phyloP scores from a whole-genome alignment of 192 early-diverging fungal genomes.

The Coemansia sp. region DNA sequence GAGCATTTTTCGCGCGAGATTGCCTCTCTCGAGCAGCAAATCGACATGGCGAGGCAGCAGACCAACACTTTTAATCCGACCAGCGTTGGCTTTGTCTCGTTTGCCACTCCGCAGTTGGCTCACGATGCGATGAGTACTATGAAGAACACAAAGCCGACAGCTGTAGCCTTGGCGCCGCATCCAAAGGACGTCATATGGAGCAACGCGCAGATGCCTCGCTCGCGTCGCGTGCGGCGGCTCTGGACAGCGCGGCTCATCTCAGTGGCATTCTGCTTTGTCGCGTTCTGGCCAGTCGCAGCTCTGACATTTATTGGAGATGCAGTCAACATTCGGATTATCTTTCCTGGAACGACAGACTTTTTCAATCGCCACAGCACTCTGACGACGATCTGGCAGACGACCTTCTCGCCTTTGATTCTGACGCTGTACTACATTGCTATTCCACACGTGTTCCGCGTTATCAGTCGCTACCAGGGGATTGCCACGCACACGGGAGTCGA shows the following conservation, averaged over 20 bases:
- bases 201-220: conserved; percentile 63
- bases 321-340: conserved; percentile 60
- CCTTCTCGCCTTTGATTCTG: conserved; percentile 69
- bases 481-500: conserved; percentile 71
- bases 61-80: conserved; percentile 59
- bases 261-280: conserved; percentile 62
- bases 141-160: conserved; percentile 21
- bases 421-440: conserved; percentile 67
- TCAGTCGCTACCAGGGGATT: conserved; percentile 72
- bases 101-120: conserved; percentile 56
- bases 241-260: conserved; percentile 54
- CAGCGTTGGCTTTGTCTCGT: conserved; percentile 75
- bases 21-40: conserved; percentile 58
- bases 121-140: conserved; percentile 48
- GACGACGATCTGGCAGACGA: conserved; percentile 64
- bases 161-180: conserved; percentile 59
- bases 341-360: conserved; percentile 54
- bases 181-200: conserved; percentile 80
- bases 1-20: conserved; percentile 70
- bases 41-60: conserved; percentile 56
- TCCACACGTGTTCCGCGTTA: conserved; percentile 63
- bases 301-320: conserved; percentile 66
- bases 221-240: conserved; percentile 50
- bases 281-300: conserved; percentile 68
- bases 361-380: conserved; percentile 57